Conservation (phyloP, 2,329 filamentous ascomycete species). For the Rugonectria rugulosa region DNA sequence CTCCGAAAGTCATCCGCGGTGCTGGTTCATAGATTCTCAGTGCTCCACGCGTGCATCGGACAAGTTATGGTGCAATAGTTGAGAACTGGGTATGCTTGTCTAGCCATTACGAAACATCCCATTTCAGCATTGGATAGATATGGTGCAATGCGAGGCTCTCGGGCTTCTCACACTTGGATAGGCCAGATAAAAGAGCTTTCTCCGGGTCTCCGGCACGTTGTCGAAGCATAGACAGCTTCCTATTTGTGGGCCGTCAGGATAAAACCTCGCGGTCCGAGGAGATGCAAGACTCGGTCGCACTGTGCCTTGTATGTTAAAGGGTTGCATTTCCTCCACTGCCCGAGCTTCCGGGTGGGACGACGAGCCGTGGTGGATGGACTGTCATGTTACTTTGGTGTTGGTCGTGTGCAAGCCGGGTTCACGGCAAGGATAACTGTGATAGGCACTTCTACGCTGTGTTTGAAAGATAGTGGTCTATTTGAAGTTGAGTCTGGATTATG, state of each 20-base stretch:
- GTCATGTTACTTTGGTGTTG: too few species aligned
- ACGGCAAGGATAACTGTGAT: too few species aligned
- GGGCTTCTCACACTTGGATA: background rate
- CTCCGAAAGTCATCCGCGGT: too few species aligned
- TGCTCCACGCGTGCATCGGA: background rate
- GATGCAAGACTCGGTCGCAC: background rate
- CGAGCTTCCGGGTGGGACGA: too few species aligned
- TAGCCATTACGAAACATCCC: background rate
- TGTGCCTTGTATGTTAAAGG: too few species aligned
- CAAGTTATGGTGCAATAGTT: background rate
- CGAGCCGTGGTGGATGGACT: too few species aligned
- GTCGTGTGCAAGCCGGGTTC: too few species aligned
- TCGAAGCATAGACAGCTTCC: background rate
- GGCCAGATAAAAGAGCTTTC: background rate
- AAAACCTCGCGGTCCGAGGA: background rate
- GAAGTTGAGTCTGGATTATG: too few species aligned
- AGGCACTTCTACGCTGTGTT: too few species aligned
- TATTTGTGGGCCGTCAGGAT: background rate
- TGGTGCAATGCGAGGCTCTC: background rate
- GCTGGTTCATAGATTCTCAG: background rate
- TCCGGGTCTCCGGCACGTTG: conserved; percentile 6
- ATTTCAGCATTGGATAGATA: background rate
- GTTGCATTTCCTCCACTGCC: too few species aligned
- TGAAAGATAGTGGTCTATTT: too few species aligned
- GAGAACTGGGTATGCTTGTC: background rate